Conservation (phyloP, 2,329 filamentous ascomycete species). For the Albifimbria verrucaria region DNA sequence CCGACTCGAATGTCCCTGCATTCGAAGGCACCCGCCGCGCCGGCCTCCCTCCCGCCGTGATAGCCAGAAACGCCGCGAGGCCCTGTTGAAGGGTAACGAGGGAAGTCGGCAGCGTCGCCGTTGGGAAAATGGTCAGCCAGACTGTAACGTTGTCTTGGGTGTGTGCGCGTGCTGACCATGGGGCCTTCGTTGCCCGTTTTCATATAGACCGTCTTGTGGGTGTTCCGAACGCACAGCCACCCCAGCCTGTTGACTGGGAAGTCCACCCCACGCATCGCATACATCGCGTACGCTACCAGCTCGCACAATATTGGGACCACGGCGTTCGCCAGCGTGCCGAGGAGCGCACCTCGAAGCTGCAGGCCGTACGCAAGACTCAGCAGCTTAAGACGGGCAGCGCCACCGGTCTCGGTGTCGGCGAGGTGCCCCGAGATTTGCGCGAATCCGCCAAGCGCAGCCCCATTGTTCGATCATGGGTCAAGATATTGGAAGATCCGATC, state of each 20-base stretch:
- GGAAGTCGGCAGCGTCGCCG: conserved; percentile 80
- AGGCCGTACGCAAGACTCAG: conserved; percentile 42
- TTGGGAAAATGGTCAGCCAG: conserved; percentile 81
- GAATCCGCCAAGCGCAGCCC: conserved; percentile 76
- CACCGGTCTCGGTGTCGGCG: conserved; percentile 44
- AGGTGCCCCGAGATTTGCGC: conserved; percentile 76
- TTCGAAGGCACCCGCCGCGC: conserved; percentile 32
- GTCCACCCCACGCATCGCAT: conserved; percentile 77
- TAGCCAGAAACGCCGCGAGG: conserved; percentile 62
- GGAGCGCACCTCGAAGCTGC: conserved; percentile 37
- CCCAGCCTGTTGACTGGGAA: conserved; percentile 78
- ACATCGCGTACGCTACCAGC: conserved; percentile 79
- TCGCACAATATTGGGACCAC: conserved; percentile 80
- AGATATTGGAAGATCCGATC: conserved; percentile 81
- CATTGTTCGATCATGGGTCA: conserved; percentile 75
- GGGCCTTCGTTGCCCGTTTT: neutral
- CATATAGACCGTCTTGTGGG: conserved; percentile 73
- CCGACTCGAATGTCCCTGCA: conserved; percentile 4
- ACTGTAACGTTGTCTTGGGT: conserved; percentile 3
- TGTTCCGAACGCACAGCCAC: conserved; percentile 83
- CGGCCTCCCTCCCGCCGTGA: conserved; percentile 50
- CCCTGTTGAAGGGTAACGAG: conserved; percentile 83
- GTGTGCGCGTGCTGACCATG: conserved; percentile 11
- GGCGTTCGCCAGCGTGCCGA: conserved; percentile 48
- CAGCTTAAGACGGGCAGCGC: conserved; percentile 38